Percentiles rank a stretch among this genome's conserved stretches.
Conservation (phyloP, 1,284 basidiomycete genomes). For the Naganishia cerealis region DNA sequence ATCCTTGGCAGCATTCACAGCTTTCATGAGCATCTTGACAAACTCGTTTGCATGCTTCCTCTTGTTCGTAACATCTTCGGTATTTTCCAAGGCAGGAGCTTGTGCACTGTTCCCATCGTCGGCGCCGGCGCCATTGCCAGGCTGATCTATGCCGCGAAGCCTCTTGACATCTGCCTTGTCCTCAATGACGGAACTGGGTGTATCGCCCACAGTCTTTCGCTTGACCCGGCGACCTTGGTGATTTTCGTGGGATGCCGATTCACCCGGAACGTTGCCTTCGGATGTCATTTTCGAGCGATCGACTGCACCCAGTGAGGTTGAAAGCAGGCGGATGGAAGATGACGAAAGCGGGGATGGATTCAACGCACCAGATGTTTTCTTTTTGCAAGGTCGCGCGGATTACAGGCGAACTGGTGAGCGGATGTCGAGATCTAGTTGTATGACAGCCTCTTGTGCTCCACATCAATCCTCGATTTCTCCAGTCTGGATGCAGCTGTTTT, state of each 20-base stretch:
- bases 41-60: constrained; percentile 17
- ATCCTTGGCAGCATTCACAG: constrained; percentile 16
- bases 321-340: neutral
- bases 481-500: neutral
- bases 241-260: constrained; percentile 4
- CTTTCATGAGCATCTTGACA: constrained; percentile 21
- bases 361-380: constrained; percentile 19
- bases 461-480: neutral
- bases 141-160: constrained; percentile 6
- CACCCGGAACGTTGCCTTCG: neutral
- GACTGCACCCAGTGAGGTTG: neutral
- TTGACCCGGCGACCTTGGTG: constrained; percentile 12
- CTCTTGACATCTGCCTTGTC: constrained; percentile 24
- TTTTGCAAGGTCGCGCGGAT: constrained; percentile 27
- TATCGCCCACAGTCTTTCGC: constrained; percentile 7
- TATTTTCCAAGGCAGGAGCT: neutral
- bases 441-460: neutral
- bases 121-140: neutral
- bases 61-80: constrained; percentile 2
- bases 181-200: neutral
- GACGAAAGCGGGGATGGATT: constrained; percentile 20
- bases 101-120: neutral
- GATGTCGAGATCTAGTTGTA: neutral
- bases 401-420: neutral
- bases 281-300: constrained; percentile 5